These are phyloP conservation scores for Neonectria coccinea DNA, from an alignment of 2,329 filamentous ascomycete genomes.

Conservation along the genomic window DNA sequence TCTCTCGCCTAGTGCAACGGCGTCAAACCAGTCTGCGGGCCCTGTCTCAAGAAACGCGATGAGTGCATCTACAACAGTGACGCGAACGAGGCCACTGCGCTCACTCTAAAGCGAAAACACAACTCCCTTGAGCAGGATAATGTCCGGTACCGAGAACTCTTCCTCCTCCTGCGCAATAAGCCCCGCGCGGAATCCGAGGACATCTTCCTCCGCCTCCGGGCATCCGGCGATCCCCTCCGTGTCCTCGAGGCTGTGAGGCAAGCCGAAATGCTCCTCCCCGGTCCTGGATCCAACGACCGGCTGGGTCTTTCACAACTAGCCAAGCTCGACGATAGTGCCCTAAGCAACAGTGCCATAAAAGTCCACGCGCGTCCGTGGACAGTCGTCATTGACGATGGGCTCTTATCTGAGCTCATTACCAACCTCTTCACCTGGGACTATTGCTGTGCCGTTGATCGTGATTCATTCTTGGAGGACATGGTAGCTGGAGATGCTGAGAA, in stretches of 20 bases:
- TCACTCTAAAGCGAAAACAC: conserved; percentile 3
- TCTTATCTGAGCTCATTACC: conserved; percentile 8
- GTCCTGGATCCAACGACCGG: not conserved
- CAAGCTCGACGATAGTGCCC: not conserved
- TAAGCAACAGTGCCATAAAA: conserved; percentile 1
- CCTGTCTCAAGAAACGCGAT: conserved; percentile 1
- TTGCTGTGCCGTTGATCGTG: not conserved
- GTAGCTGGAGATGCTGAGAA: not conserved
- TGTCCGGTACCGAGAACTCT: not conserved
- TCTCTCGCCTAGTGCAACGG: not conserved
- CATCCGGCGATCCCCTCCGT: not conserved
- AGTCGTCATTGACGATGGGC: not conserved
- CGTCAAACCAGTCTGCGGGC: not conserved
- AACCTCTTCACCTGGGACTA: conserved; percentile 11
- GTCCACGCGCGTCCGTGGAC: conserved; percentile 11
- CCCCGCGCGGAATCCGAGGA: not conserved
- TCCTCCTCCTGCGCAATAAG: not conserved
- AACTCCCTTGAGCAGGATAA: not conserved
- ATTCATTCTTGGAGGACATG: not conserved
- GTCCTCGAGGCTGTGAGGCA: not conserved
- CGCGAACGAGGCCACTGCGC: not conserved
- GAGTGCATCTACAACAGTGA: conserved; percentile 4
- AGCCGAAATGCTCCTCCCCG: not conserved
- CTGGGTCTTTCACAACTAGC: not conserved
- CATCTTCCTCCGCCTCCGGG: not conserved